A percentile compares a stretch with the other conserved stretches of the same genome.
Conservation (phyloP, 1,284 basidiomycete species). For the Malassezia vespertilionis region DNA sequence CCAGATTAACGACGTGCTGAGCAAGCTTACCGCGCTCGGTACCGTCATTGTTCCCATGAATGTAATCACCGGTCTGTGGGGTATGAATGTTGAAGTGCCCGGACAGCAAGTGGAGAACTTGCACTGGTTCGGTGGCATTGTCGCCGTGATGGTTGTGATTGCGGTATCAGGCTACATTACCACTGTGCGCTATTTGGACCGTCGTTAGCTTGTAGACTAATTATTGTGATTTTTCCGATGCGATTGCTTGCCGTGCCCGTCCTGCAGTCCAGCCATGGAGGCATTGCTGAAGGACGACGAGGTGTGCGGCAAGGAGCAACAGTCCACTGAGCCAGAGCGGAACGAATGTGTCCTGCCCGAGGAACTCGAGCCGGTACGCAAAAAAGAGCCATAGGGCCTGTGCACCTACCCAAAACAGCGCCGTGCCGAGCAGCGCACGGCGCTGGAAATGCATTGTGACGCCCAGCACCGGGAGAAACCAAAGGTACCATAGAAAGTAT, state of each 20-base stretch:
- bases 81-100: slow-evolving; percentile 47
- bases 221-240: slow-evolving; percentile 4
- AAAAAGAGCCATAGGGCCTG: slow-evolving; percentile 38
- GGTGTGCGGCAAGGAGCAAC: slow-evolving; percentile 25
- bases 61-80: slow-evolving; percentile 47
- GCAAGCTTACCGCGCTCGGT: slow-evolving; percentile 95
- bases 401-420: slow-evolving; percentile 60
- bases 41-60: slow-evolving; percentile 70
- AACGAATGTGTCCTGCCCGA: slow-evolving; percentile 31
- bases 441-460: slow-evolving; percentile 55
- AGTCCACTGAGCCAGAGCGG: slow-evolving; percentile 32
- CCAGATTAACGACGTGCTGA: slow-evolving; percentile 93
- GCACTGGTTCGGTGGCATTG: slow-evolving; percentile 42
- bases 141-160: slow-evolving; percentile 38
- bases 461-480: slow-evolving; percentile 72
- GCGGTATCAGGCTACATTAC: slow-evolving; percentile 42
- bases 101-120: slow-evolving; percentile 37
- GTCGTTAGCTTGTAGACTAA: slow-evolving; percentile 7
- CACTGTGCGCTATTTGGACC: slow-evolving; percentile 40
- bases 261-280: slow-evolving; percentile 28
- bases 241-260: background rate
- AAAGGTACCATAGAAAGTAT: slow-evolving; percentile 97
- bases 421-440: slow-evolving; percentile 9
- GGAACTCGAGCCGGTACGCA: slow-evolving; percentile 42
- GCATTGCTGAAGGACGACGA: slow-evolving; percentile 21